Conservation (phyloP, 2,329 filamentous ascomycete genomes). For the Biscogniauxia mediterranea region DNA sequence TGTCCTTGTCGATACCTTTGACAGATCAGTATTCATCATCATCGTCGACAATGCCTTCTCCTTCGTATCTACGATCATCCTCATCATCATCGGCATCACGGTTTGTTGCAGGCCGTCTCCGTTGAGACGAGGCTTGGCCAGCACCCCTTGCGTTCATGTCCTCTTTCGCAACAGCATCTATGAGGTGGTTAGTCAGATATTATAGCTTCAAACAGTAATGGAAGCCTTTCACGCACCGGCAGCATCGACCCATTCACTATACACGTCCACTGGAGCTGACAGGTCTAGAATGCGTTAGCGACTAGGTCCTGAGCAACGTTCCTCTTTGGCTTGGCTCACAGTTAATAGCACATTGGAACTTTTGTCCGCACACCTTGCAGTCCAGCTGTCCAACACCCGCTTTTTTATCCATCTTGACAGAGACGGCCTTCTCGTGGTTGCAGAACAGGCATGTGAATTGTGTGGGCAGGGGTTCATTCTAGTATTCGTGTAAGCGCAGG, state of each 20-base stretch:
- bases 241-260: conserved; percentile 97
- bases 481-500: background rate
- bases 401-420: conserved; percentile 93
- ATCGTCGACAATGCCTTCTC: conserved; percentile 51
- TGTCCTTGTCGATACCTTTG: conserved; percentile 4
- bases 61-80: conserved; percentile 50
- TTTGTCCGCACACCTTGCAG: conserved; percentile 92
- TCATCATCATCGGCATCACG: conserved; percentile 47
- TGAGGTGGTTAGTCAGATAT: conserved; percentile 12
- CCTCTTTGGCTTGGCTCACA: conserved; percentile 51
- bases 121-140: conserved; percentile 15
- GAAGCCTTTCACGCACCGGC: conserved; percentile 43
- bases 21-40: conserved; percentile 54
- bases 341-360: conserved; percentile 89
- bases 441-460: conserved; percentile 98
- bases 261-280: conserved; percentile 89
- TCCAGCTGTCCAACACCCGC: conserved; percentile 77
- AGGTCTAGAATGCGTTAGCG: conserved; percentile 58
- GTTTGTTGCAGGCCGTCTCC: conserved; percentile 20
- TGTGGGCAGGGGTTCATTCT: conserved; percentile 72
- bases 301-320: background rate
- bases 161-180: conserved; percentile 53
- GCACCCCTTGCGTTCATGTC: conserved; percentile 16
- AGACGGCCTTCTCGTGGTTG: conserved; percentile 92
- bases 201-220: background rate